Base-by-base conservation (phyloP, 257 asterid genomes). In the Craterostigma plantagineum region DNA sequence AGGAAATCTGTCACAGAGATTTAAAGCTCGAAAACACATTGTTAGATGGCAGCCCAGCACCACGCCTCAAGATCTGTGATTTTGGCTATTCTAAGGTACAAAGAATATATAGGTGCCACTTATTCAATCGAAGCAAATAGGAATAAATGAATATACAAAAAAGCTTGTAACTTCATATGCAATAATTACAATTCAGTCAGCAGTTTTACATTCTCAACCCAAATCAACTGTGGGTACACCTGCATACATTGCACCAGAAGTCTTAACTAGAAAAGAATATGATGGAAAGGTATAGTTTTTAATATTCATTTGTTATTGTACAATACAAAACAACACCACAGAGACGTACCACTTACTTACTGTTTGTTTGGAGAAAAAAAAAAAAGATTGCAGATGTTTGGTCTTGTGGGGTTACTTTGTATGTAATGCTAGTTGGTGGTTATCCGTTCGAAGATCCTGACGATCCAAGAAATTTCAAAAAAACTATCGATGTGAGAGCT, bases 351-450 rank as follows among this genome's bases (percentile, higher is more conserved):
- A 36, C 12, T n/a, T n/a, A n/a, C n/a, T n/a, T n/a, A n/a, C n/a
- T n/a, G n/a, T n/a, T n/a, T n/a, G n/a, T n/a, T n/a, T n/a, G n/a
- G n/a, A n/a, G n/a, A n/a, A n/a, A n/a, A 9, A 36, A 9, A 9
- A 9, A 10, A 12, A 9, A 85, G 94, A 94, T 83, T 57, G 92
- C 96, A 55, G 96, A 86, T 76, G 96, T 86, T 69, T 86, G 96
- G 94, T 86, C 96, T 8, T 86, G 96, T 71, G 96, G 96, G 75
- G 96, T 86, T 56, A 81, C 96, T 1, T 44, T 86, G 23, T 86
- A 81, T 53, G 96, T 86, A 50, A 86, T 86, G 96, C 48, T 86
- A 36, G 87, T 81, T 54, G 96, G 96, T 47, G 92, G 81, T 45
- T 86, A 86, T 69, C 94, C 96, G 0, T 86, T 85, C 47, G 96